Base-by-base conservation (phyloP, 1,139 yeast species). In the Sugiyamaella castrensis region DNA sequence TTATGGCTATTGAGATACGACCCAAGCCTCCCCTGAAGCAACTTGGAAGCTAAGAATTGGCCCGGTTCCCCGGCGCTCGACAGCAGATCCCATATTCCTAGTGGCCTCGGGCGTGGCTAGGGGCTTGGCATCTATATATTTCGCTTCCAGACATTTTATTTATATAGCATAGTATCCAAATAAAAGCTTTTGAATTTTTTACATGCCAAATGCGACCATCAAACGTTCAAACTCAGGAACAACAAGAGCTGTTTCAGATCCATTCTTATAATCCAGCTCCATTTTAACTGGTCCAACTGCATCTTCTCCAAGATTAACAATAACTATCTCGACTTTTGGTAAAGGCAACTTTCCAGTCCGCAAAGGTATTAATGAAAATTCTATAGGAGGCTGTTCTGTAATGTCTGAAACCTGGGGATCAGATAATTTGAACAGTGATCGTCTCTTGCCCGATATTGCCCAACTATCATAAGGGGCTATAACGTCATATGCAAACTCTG, bases 341-440 rank as follows among this genome's bases (percentile, higher is more conserved):
- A 87, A 70, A 4, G 73, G 67, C 10, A 89, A 64, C 54, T 83
- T 82, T 0, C 98, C 98, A 19, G 84, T 80, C 53, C 77, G 81
- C 50, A 88, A 65, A 0, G 98, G 97, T 9, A 88, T 75, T 54
- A 91, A 65, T 2, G 76, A 69, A 10, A 89, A 54, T 11, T 73
- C 67, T 30, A 77, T 65, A 4, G 57, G 59, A 10, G 54, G 53
- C 26, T 51, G 48, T 1, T 56, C 59, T 1, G 48, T 36, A 8
- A 56, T 35, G 56, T 57, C 12, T 61, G 69, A n/a, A 5, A 15
- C 5, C 74, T 63, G 11, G 67, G 64, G 48, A 24, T 16, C 38
- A 7, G 16, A 32, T 12, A 80, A 45, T 1, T 42, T 33, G 43
- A 69, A 78, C n/a, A 71, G 66, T 30, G 79, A 78, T 54, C 68